Base-by-base conservation (phyloP, 305 asterid species). In the Fraxinus xanthoxyloides region DNA sequence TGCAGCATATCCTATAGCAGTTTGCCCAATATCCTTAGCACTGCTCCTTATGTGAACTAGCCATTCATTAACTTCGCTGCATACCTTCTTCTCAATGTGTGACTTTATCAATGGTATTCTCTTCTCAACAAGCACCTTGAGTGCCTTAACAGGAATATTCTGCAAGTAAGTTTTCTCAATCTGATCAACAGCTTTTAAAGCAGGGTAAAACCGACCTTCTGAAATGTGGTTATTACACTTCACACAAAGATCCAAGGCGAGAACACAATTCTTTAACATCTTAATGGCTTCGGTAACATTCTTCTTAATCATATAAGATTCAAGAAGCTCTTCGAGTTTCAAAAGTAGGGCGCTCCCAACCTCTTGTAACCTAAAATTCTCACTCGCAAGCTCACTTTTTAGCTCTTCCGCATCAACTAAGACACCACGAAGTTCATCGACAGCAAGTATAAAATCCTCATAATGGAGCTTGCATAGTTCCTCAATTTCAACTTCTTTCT, bases 401-500 rank as follows among this genome's bases (percentile, higher is more conserved):
- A 95, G 87, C 89, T 95, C 99, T 85, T 94, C 99, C 0, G 99
- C 98, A 79, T 95, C 99, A 2, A 94, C 98, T 84, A 95, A 84
- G 23, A 95, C 98, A 19, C 99, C 98, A 0, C 99, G 98, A n/a
- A 95, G 91, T 87, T 95, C 98, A 82, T 95, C 99, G 19, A 95
- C 99, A 0, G 99, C 99, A 8, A 92, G 86, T 46, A 95, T 94
- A 26, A 95, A 95, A 31, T 95, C 98, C 85, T 95, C 99, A 3
- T 95, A 95, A 38, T 95, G 99, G 79, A 95, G 93, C 92, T 95
- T 95, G 87, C 98, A 95, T 23, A 95, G 94, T 80, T 95, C 99
- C 90, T 95, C 99, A 4, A 95, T 95, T 79, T 94, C 99, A 36
- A 91, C 92, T 85, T 95, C 98, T 84, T 95, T 94, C 89, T 91